phyloP scores from a whole-genome alignment of 2,329 filamentous ascomycete genomes.

The Madurella fahalii region DNA sequence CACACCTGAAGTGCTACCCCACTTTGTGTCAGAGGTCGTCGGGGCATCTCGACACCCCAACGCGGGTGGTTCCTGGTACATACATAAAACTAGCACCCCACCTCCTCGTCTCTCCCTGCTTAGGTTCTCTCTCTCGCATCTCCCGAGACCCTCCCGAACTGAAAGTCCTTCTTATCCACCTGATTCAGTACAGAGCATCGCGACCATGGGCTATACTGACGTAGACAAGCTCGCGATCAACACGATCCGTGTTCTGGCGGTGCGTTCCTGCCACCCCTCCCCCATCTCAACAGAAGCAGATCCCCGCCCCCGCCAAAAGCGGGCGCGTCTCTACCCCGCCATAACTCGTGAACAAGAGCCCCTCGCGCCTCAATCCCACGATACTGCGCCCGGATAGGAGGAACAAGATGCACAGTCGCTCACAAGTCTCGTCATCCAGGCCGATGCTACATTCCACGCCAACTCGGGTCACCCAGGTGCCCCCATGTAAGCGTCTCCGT shows the following conservation, averaged over 20 bases:
- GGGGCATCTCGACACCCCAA: slow-evolving; percentile 19
- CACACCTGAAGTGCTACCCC: slow-evolving; percentile 16
- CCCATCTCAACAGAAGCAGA: slow-evolving; percentile 28
- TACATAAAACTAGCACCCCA: slow-evolving; percentile 27
- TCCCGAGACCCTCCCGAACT: slow-evolving; percentile 9
- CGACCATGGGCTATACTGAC: slow-evolving; percentile 82
- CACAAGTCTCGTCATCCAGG: slow-evolving; percentile 48
- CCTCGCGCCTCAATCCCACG: background rate
- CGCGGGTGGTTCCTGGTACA: slow-evolving; percentile 9
- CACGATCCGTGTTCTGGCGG: slow-evolving; percentile 94
- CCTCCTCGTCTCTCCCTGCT: slow-evolving; percentile 21
- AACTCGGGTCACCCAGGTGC: slow-evolving; percentile 99
- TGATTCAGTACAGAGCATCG: slow-evolving; percentile 27
- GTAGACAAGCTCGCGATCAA: slow-evolving; percentile 90
- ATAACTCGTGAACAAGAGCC: background rate
- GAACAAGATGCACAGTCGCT: slow-evolving; percentile 20
- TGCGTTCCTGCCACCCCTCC: slow-evolving; percentile 51
- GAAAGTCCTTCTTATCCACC: slow-evolving; percentile 5
- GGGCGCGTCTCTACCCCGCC: slow-evolving; percentile 15
- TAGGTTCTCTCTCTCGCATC: slow-evolving; percentile 20
- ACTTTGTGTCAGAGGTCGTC: slow-evolving; percentile 16
- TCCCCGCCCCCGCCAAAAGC: slow-evolving; percentile 25
- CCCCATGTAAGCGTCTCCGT: slow-evolving; percentile 65
- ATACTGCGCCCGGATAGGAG: background rate
- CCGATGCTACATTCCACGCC: slow-evolving; percentile 92